Evolutionary conservation across 1,139 yeast genomes (phyloP), one percentile per base, ranked within the genome.

Genomic region (Lodderomyces margitis): DNA sequence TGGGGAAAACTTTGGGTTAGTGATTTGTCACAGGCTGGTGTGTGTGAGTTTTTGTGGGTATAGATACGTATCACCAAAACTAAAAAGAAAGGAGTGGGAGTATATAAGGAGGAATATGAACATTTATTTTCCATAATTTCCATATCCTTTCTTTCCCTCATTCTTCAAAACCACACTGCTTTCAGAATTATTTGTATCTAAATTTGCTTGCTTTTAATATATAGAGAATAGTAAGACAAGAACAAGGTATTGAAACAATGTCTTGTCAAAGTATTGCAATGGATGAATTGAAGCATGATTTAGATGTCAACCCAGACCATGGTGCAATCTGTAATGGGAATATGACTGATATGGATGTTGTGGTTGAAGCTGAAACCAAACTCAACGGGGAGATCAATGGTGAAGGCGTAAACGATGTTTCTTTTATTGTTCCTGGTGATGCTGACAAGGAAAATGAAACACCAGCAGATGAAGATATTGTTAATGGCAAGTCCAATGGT

Each of bases 221-320:
- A 12, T 8, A 25, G 6, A n/a, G 16, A 8, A 12, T n/a, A 12
- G 16, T n/a, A n/a, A n/a, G n/a, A n/a, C n/a, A n/a, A n/a, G n/a
- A n/a, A n/a, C 5, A n/a, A 5, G 6, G 12, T 25, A n/a, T 4
- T 12, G 4, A 3, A 14, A 8, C 32, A 28, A 28, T 28, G 32
- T 19, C 32, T 28, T 15, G 32, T 28, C 32, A 28, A 28, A 28
- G 32, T 28, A 19, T 28, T 28, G 19, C 32, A 11, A 15, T 28
- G 6, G 32, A 15, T 11, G 32, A 28, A 28, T 28, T 28, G 19
- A 28, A 28, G 9, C 17, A 28, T 28, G 32, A 28, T 15, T 28
- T 28, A 19, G 5, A 28, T 7, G 32, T 28, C 16, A 19, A 14
- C 5, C 32, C 32, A 4, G 32, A 28, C 4, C 32, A 28, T 15